Conservation (phyloP, 495 filamentous ascomycete genomes). For the Penicillium desertorum region DNA sequence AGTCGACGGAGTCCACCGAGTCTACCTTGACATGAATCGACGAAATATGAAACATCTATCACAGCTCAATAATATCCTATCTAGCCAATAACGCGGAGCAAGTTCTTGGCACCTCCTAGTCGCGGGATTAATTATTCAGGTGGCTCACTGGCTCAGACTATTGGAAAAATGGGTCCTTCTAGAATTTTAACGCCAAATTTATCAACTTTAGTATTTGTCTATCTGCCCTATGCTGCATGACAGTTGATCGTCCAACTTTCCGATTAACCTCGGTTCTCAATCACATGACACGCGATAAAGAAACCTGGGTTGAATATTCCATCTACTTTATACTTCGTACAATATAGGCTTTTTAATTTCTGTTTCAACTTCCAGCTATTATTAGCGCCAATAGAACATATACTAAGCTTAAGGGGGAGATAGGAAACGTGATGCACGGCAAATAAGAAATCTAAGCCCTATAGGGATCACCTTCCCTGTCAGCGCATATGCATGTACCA, state of each 20-base stretch:
- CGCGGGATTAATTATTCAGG: not conserved
- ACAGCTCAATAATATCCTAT: not conserved
- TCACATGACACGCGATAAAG: no score
- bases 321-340: no score
- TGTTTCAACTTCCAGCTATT: no score
- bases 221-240: no score
- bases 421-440: not conserved
- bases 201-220: not conserved
- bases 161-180: constrained; percentile 3
- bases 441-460: not conserved
- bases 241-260: no score
- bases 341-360: no score
- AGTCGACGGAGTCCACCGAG: no score
- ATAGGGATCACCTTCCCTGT: constrained; percentile 2
- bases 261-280: no score
- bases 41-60: not conserved
- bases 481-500: not conserved
- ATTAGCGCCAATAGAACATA: no score
- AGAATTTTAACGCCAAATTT: not conserved
- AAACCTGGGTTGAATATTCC: no score
- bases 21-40: not conserved
- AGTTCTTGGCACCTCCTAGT: not conserved
- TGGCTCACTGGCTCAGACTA: not conserved
- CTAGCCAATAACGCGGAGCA: not conserved
- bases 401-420: not conserved